Base-by-base conservation (phyloP, 2,329 filamentous ascomycete species). In the Pseudocercospora pini-densiflorae region DNA sequence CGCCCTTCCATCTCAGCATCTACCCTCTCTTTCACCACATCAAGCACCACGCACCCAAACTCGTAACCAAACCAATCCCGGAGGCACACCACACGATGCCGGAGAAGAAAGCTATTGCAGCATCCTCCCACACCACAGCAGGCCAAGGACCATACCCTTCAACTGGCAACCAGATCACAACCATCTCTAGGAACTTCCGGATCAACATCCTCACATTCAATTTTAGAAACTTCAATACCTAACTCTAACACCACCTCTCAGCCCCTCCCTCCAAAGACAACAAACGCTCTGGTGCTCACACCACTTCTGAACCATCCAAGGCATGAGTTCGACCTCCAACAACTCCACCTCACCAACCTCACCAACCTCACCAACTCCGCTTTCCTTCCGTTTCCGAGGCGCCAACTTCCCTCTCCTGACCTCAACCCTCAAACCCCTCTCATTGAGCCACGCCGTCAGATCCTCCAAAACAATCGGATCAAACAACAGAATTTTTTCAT, bases 401-500 rank as follows among this genome's bases (percentile, higher is more conserved):
- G 63, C 72, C 57, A 21, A 43, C 63, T 66, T 70, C 45, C 61
- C 21, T 51, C 24, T 57, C 54, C 60, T 63, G 8, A 62, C 64
- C 68, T 73, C 70, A 5, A 74, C 54, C 14, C 70, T 36, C 7
- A 77, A 14, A 36, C 71, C 76, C 59, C 77, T 68, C 2, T 57
- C 70, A 49, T 97, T 97, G 16, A 98, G 80, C 91, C 93, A 98
- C 0, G 82, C 80, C 0, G 94, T 87, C 14, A 99, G 82, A 70
- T 97, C 93, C 79, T 98, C 94, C 0, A 97, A 79, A 1, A 95
- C 85, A 51, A 99, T 90, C 0, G 94, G 93, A 73, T 98, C 94
- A 76, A 96, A 98, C 77, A 98, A 87, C 5, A 98, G 83, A 55
- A 99, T 97, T 80, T 93, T 96, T 79, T 98, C 93, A 72, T 96